Percentiles rank a stretch among this genome's conserved stretches.
Evolutionary conservation across 768 basidiomycete species (phyloP).

Genomic region (Amanita molliuscula): DNA sequence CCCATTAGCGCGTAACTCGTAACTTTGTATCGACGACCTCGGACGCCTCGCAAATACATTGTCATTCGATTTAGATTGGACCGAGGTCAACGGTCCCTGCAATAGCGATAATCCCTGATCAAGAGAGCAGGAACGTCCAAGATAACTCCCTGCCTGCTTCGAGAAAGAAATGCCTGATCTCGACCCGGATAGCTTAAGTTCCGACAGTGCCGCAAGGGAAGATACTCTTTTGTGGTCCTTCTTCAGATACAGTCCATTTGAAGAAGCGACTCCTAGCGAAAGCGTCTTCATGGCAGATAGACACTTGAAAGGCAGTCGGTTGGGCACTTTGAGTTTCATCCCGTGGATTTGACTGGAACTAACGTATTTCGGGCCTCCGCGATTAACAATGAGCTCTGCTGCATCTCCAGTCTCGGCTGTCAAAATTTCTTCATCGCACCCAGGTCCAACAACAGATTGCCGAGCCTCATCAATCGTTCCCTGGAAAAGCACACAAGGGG

Average conservation of each 20-base stretch:
- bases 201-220: neutral
- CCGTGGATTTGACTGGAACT: neutral
- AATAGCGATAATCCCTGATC: constrained; percentile 1
- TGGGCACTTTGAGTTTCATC: neutral
- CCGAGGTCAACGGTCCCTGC: neutral
- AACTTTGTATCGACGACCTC: neutral
- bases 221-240: neutral
- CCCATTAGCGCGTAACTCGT: neutral
- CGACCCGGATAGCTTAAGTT: neutral
- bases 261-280: neutral
- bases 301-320: neutral
- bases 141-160: neutral
- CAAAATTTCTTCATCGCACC: neutral
- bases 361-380: neutral
- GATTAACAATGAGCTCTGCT: neutral
- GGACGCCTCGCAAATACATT: neutral
- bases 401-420: neutral
- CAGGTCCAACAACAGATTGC: neutral
- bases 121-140: constrained; percentile 2
- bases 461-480: neutral
- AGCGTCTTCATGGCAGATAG: neutral
- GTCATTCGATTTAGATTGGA: neutral
- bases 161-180: neutral
- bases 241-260: neutral
- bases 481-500: neutral